Percentiles rank a stretch among this genome's conserved stretches.
Evolutionary conservation across 441 rosid genomes (phyloP).

Genomic region (Erodium texanum): DNA sequence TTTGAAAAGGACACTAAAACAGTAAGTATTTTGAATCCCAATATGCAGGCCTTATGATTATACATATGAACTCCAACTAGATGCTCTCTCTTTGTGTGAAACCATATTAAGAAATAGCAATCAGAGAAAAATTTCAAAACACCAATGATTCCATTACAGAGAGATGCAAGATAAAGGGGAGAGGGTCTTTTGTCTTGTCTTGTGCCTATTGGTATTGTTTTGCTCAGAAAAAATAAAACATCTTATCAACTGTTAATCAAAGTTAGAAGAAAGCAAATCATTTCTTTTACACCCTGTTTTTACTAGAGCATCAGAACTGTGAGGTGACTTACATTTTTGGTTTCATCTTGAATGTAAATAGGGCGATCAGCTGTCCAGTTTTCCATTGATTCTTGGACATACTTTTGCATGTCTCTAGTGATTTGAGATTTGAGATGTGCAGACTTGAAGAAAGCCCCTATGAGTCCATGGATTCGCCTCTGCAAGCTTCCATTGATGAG

Average conservation of each 20-base stretch:
- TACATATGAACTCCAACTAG: conserved; percentile 30
- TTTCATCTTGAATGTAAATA: conserved; percentile 70
- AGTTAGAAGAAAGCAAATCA: conserved; percentile 14
- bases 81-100: conserved; percentile 24
- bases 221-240: not conserved
- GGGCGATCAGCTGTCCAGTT: conserved; percentile 56
- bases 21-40: conserved; percentile 26
- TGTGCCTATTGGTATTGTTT: not conserved
- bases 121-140: conserved; percentile 25
- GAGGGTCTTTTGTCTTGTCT: not conserved
- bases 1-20: conserved; percentile 14
- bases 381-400: conserved; percentile 63
- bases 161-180: not conserved
- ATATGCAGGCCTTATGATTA: conserved; percentile 37
- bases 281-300: conserved; percentile 17
- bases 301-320: not conserved
- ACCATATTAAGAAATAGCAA: conserved; percentile 18
- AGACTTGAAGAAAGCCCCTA: conserved; percentile 82
- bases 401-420: conserved; percentile 63
- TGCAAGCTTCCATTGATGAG: conserved; percentile 77
- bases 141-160: conserved; percentile 17
- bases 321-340: conserved; percentile 54
- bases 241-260: not conserved
- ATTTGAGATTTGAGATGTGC: conserved; percentile 76
- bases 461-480: conserved; percentile 78